Evolutionary conservation across 75 land plant species (phyloP), one percentile per base, ranked within the genome.

Genomic region (Chamaecyparis obtusa): DNA sequence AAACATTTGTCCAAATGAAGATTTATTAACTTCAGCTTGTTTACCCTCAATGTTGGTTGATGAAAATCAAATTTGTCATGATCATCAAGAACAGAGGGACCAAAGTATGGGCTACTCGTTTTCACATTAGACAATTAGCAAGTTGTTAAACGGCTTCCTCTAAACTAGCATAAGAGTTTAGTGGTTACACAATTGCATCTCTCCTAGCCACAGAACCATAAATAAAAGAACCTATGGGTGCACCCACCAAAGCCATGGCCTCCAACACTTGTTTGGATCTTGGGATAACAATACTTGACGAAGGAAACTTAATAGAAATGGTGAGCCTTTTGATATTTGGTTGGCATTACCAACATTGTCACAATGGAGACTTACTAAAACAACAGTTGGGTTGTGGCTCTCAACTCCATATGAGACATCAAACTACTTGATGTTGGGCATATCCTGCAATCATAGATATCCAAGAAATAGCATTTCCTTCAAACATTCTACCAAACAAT

Each of bases 171-270:
- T 88, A 83, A 9, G 86, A 87, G 89, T 86, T 87, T 33, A n/a
- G 71, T 14, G 48, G 44, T 30, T 85, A 44, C 13, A 76, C 76
- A 41, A 69, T 13, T 46, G 83, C 39, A 30, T 90, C 85, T 44
- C 91, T 90, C 36, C 46, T 85, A 75, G 92, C 86, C 74, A 94
- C 91, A 82, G 85, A 85, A 8, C 91, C 92, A 91, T 92, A 92
- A 24, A 89, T 37, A 56, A 92, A 88, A 46, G 54, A 89, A 55
- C 89, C 88, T 44, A 75, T 13, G 46, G 88, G 92, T 76, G 88
- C 91, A 24, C 89, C 91, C 85, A 90, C 54, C 5, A 89, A 78
- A 17, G 86, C 87, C 48, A 89, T 9, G 39, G 87, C 83, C 56
- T 92, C 89, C 15, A 86, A 51, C 56, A 57, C 85, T 33, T 30